Base-by-base conservation (phyloP, 2,329 filamentous ascomycete species). In the Xylariales sp. region DNA sequence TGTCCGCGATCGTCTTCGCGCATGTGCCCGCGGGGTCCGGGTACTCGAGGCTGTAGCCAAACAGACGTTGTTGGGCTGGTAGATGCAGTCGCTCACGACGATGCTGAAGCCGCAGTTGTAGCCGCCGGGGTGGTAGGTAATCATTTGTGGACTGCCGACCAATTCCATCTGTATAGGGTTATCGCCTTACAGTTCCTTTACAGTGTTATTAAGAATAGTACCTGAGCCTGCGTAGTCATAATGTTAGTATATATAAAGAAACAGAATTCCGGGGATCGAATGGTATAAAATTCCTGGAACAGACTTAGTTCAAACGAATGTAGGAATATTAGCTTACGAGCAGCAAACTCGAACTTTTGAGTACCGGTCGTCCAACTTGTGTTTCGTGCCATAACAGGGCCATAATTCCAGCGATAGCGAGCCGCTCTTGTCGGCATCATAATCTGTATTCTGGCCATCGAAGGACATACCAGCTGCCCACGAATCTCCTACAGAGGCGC, bases 391-490 rank as follows among this genome's bases (percentile, higher is more conserved):
- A 45, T 42, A 18, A 45, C 38, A 42, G 43, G 43, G 15, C 43
- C 43, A 35, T 45, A 42, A 20, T 42, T 45, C 43, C 43, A 42
- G 22, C 43, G 43, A 38, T 42, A 38, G 34, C 43, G n/a, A 45
- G 22, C 39, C 38, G 29, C 42, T 28, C n/a, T 45, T 42, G 12
- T 45, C 39, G 18, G 34, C 38, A 18, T 45, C 43, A 42, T 45
- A 45, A 33, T 45, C 43, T 8, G 43, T 45, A 31, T 42, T 27
- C 33, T 38, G 34, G 8, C 27, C 3, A 18, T 38, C 42, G 18
- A 42, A 45, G 6, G 43, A 45, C 32, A 45, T 38, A 18, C 43
- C 38, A 37, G 43, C 24, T 29, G 38, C 43, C 38, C 38, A 45
- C 33, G 43, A 45, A 18, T 45, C 38, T 41, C 43, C 43, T 21